Conservation (phyloP, 805 yeast species). For the Starmera pachycereana region DNA sequence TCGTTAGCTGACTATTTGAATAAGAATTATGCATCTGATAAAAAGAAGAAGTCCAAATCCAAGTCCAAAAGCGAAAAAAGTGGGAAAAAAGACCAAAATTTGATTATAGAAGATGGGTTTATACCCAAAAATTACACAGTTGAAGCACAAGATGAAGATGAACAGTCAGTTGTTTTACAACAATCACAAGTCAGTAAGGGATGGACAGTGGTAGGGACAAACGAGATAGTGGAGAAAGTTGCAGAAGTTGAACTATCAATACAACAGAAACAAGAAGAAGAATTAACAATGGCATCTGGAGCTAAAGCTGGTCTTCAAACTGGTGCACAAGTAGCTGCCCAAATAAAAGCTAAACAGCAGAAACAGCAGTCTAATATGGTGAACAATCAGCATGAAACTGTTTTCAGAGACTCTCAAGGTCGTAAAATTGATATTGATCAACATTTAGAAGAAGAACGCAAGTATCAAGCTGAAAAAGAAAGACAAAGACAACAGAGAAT, state of each 20-base stretch:
- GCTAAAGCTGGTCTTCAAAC: conserved; percentile 38
- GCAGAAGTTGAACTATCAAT: neutral
- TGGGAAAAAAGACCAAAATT: conserved; percentile 3
- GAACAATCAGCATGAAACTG: conserved; percentile 24
- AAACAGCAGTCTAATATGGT: conserved; percentile 3
- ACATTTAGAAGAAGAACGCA: conserved; percentile 16
- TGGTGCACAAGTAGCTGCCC: conserved; percentile 29
- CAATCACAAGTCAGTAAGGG: conserved; percentile 2
- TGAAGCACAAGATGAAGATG: too few relatives aligned
- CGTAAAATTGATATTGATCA: conserved; percentile 33
- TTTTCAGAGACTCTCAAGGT: conserved; percentile 57
- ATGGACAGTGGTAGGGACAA: conserved; percentile 16
- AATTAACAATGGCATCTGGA: conserved; percentile 19
- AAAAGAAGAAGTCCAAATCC: conserved; percentile 18
- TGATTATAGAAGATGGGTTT: conserved; percentile 14
- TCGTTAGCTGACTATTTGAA: conserved; percentile 37
- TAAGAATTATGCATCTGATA: conserved; percentile 28
- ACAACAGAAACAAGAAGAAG: neutral
- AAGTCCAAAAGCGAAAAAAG: conserved; percentile 11
- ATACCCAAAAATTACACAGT: conserved; percentile 5
- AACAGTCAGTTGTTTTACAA: too few relatives aligned
- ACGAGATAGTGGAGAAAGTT: conserved; percentile 4
- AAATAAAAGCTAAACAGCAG: conserved; percentile 23
- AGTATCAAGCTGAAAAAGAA: conserved; percentile 19
- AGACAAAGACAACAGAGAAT: conserved; percentile 18